Evolutionary conservation across 805 yeast species (phyloP), one percentile per base, ranked within the genome.

Genomic region (Cyberlindnera japonica): DNA sequence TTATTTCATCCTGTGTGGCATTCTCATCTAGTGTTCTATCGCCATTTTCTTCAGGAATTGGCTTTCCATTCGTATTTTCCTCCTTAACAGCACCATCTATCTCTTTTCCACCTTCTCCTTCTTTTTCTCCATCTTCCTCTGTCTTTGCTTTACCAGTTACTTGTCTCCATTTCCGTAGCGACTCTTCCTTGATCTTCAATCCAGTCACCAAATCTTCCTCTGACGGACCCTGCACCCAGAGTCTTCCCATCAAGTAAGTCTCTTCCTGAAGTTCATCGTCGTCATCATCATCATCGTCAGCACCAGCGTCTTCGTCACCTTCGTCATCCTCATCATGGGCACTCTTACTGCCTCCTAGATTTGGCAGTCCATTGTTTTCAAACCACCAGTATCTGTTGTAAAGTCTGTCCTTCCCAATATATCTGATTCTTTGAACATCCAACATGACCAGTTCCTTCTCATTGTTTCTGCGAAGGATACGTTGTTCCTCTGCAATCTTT

Each of bases 371-470:
- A 55, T 83, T 83, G 47, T 72, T 71, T 55, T 91, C 98, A 57
- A 89, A 79, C 96, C 96, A 93, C 95, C 95, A 93, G 59, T 91
- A 93, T 49, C 90, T 70, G 64, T 93, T 93, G 59, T 70, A 89
- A 43, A 77, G 75, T 37, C 95, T 67, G 61, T 93, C 99, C 43
- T 79, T 73, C 3, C 99, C 99, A 20, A 93, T 65, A 22, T 77
- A 69, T 40, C 75, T 75, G 35, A 89, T 71, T 42, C 98, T 65
- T 57, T 88, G 96, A 44, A 82, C 71, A 54, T 90, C 96, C 35
- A 78, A 64, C 50, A 81, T 88, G 33, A 72, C 72, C 18, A 93
- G 65, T 43, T 76, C 69, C 44, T 67, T 71, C 51, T 86, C 95
- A 14, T 79, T 62, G 26, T 69, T 68, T 29, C 67, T 65, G 55